Evolutionary conservation across 2,329 filamentous ascomycete species (phyloP).

Genomic region (Daldinia sp.): DNA sequence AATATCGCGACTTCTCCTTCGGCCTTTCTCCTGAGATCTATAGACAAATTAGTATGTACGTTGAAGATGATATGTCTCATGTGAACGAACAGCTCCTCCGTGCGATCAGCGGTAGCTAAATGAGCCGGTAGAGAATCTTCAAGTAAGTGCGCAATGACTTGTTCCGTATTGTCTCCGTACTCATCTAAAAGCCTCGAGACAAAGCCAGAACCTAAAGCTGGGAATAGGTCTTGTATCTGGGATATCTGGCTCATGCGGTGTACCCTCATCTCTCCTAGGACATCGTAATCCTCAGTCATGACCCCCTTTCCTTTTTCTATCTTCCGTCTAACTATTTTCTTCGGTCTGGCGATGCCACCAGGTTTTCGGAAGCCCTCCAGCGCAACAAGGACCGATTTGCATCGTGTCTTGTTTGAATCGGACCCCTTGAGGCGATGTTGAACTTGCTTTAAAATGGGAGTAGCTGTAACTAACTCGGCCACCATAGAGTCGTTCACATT

Average conservation of each 20-base stretch:
- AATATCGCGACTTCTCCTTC: conserved; percentile 53
- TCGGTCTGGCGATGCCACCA: conserved; percentile 60
- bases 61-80: neutral
- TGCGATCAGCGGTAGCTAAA: conserved; percentile 69
- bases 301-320: conserved; percentile 72
- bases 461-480: conserved; percentile 80
- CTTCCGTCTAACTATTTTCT: conserved; percentile 61
- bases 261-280: conserved; percentile 67
- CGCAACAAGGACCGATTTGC: conserved; percentile 67
- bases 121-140: conserved; percentile 77
- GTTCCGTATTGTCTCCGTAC: conserved; percentile 79
- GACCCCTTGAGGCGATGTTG: conserved; percentile 60
- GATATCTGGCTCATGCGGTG: conserved; percentile 86
- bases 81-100: conserved; percentile 66
- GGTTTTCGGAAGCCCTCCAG: conserved; percentile 68
- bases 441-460: conserved; percentile 74
- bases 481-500: conserved; percentile 76
- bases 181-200: conserved; percentile 80
- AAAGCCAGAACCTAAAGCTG: conserved; percentile 84
- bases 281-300: conserved; percentile 50
- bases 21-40: conserved; percentile 42
- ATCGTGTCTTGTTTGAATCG: conserved; percentile 60
- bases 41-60: conserved; percentile 11
- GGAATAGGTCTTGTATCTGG: conserved; percentile 93
- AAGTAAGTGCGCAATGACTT: conserved; percentile 81